These are phyloP conservation scores for Powellomyces hirtus DNA, from an alignment of 192 early-diverging fungal species.

Conservation along the genomic window DNA sequence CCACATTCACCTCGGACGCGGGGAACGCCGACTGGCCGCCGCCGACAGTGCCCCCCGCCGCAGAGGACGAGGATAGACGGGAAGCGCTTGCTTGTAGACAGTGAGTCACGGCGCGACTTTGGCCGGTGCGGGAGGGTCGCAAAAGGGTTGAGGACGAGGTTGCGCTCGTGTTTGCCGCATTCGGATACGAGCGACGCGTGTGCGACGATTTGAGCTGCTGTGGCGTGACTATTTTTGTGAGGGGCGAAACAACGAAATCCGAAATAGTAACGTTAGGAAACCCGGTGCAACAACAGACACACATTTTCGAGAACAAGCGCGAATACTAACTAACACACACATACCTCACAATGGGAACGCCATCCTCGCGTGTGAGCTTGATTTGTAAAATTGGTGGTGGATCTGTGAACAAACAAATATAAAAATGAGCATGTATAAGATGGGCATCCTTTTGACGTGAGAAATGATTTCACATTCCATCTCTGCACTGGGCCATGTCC, in stretches of 20 bases:
- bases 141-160: constrained; percentile 25
- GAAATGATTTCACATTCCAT: too few relatives aligned
- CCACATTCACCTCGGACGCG: constrained; percentile 12
- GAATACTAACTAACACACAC: background rate
- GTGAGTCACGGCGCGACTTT: too few relatives aligned
- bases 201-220: constrained; percentile 7
- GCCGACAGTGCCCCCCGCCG: too few relatives aligned
- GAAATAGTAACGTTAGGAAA: constrained; percentile 30
- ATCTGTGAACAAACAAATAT: constrained; percentile 28
- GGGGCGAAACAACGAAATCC: constrained; percentile 8
- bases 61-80: too few relatives aligned
- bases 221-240: background rate
- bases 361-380: background rate
- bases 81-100: too few relatives aligned
- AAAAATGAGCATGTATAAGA: too few relatives aligned
- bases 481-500: too few relatives aligned
- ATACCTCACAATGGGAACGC: constrained; percentile 12
- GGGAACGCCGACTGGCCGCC: too few relatives aligned
- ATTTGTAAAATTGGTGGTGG: constrained; percentile 40
- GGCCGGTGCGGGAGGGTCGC: background rate
- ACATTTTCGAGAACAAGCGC: background rate
- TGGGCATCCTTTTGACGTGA: too few relatives aligned
- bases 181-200: constrained; percentile 27
- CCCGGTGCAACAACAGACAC: background rate
- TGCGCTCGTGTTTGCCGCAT: constrained; percentile 23